Evolutionary conservation across 352 stramenopile species (phyloP), one percentile per base, ranked within the genome.

Genomic region (Globisporangium spinosum): DNA sequence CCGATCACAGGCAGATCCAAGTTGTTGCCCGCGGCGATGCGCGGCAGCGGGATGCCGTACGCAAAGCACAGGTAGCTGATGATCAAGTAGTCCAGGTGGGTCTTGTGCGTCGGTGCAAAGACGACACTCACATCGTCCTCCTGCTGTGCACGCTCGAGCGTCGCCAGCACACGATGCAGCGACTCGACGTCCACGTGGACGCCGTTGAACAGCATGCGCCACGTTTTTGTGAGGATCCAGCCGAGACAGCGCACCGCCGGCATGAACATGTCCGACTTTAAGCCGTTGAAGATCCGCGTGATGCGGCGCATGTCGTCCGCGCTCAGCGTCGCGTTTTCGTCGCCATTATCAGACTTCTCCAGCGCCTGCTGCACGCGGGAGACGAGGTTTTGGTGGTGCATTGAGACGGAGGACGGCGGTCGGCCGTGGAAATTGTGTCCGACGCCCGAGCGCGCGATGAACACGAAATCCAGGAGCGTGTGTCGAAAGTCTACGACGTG

Each of bases 51-150:
- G 55, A 97, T 83, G 62, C 91, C 86, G 67, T 96, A 97, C 6
- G 83, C 84, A 61, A 95, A 96, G 73, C 84, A 95, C 58, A 97
- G 64, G 70, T 97, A 97, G 65, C 87, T 96, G 68, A 97, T 87
- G 64, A 97, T 89, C 32, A 97, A 71, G 68, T 97, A 97, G 72
- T 97, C 90, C 63, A 97, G 69, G 62, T 97, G 89, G 40, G 77
- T 92, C 73, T 95, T 91, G 75, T 97, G 90, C 27, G 90, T 97
- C 17, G 90, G 90, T 10, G 89, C 80, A 69, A 95, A 93, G 53
- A 95, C 83, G 49, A 97, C 78, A 56, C 83, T 89, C 6, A 90
- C 77, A 54, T 91, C 75, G 2, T 72, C 74, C 9, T 60, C 64
- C 10, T 59, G 29, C 22, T 76, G 65, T 2, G 47, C 43, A 9